Evolutionary conservation across 1,284 basidiomycete species (phyloP).

Genomic region (Sporisorium scitamineum): DNA sequence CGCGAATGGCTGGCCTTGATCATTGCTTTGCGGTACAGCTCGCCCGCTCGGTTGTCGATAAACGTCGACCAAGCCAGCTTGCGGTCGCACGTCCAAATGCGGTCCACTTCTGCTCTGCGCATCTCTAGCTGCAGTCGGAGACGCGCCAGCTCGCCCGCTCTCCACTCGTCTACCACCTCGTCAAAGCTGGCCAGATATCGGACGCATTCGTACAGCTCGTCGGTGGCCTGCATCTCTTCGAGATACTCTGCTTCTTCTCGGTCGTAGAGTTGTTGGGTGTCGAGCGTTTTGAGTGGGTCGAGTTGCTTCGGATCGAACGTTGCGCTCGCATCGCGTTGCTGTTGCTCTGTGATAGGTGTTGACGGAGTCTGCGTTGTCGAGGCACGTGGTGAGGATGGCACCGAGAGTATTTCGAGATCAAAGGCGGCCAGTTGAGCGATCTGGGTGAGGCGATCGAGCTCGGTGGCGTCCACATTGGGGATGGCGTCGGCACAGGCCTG

Average conservation of each 20-base stretch:
- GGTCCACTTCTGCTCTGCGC: conserved; percentile 42
- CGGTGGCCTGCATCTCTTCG: conserved; percentile 17
- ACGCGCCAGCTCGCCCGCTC: conserved; percentile 33
- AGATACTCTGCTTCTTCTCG: conserved; percentile 35
- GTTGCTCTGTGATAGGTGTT: conserved; percentile 10
- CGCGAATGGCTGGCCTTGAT: conserved; percentile 14
- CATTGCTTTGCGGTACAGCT: conserved; percentile 24
- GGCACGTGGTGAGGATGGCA: conserved; percentile 2
- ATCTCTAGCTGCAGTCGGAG: conserved; percentile 44
- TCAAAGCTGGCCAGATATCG: conserved; percentile 42
- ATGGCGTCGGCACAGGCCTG: conserved; percentile 21
- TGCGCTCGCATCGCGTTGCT: conserved; percentile 3
- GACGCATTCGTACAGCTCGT: conserved; percentile 33
- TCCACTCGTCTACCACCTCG: conserved; percentile 45
- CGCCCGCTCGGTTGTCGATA: conserved; percentile 25
- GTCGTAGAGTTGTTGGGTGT: conserved; percentile 29
- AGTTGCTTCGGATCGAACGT: conserved; percentile 27
- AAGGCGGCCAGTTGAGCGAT: conserved; percentile 45
- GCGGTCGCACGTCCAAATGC: conserved; percentile 50
- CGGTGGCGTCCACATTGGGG: conserved; percentile 39
- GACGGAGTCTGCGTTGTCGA: conserved; percentile 10
- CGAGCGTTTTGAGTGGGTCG: conserved; percentile 36
- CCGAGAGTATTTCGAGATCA: conserved; percentile 25
- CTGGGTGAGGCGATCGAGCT: conserved; percentile 42
- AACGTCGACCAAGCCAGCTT: conserved; percentile 44